Evolutionary conservation across 139 green algal species (phyloP), one percentile per base, ranked within the genome.

Genomic region (Klebsormidium nitens): DNA sequence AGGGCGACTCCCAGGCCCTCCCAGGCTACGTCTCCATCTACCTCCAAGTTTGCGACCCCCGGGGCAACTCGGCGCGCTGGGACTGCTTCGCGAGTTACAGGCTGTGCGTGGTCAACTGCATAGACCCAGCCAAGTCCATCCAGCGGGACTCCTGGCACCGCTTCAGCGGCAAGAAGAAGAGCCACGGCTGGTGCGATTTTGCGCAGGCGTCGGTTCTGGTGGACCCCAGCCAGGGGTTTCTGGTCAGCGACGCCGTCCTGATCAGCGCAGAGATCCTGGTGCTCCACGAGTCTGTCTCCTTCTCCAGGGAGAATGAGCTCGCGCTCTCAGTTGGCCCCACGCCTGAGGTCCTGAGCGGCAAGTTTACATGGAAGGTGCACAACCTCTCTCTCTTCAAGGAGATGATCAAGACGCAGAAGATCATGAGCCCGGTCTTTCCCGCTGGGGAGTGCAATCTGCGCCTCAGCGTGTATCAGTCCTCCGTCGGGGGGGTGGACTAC

Each of bases 391-490:
- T 84, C 46, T 91, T 91, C 63, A 79, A 77, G 74, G 85, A 86
- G 35, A 89, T 90, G 82, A 87, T 88, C 49, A 82, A 79, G 58
- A 87, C 79, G 49, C 86, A 91, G 82, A 91, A 91, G 74, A 86
- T 91, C 76, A 90, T 90, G 82, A 84, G 69, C 4, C 86, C 86
- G 31, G 75, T 81, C 5, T 91, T 91, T 69, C 75, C 83, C 14
- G 85, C 85, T 0, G 85, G 77, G 5, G 86, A 87, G n/a, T 88
- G 84, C 76, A 83, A 80, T 52, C 77, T 90, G 52, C 77, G 83
- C 2, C 76, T 90, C 8, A 82, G 72, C 50, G 82, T 89, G 47
- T 89, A 89, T 57, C 81, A 89, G 66, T 86, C 76, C 5, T 67
- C 62, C 28, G 82, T 88, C 40, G 62, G 36, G 36, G 59, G 57